Conservation (phyloP, 345 rosid genomes). For the Eucalyptus polyanthemos region DNA sequence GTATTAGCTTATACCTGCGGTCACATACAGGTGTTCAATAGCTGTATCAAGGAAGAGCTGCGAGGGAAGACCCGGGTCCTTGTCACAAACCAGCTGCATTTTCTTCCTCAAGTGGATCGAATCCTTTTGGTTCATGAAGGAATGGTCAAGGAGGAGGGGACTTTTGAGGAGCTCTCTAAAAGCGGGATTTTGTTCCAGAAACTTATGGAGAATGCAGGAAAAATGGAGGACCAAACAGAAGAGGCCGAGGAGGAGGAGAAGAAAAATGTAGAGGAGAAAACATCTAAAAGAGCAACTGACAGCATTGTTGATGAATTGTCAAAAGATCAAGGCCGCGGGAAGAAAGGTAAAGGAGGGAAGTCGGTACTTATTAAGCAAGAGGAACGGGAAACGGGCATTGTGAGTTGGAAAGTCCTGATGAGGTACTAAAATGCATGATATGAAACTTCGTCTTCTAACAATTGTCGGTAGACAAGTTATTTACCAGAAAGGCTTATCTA, state of each 20-base stretch:
- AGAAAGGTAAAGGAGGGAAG: constrained; percentile 46
- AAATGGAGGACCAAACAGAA: constrained; percentile 64
- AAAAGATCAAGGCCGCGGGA: constrained; percentile 6
- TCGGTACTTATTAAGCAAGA: constrained; percentile 84
- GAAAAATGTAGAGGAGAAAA: constrained; percentile 6
- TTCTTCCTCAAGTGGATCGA: constrained; percentile 85
- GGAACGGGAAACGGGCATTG: constrained; percentile 91
- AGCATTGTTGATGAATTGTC: constrained; percentile 1
- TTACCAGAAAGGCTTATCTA: not conserved
- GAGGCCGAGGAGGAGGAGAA: constrained; percentile 13
- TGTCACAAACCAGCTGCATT: constrained; percentile 93
- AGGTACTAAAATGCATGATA: constrained; percentile 30
- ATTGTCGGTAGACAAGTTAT: not conserved
- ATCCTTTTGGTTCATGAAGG: constrained; percentile 71
- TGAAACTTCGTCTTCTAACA: not conserved
- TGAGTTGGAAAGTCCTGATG: constrained; percentile 72
- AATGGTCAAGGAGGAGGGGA: constrained; percentile 77
- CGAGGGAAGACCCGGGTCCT: constrained; percentile 76
- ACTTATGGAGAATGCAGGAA: constrained; percentile 95
- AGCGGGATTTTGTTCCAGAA: constrained; percentile 63
- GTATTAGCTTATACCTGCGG: not conserved
- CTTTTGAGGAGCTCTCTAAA: constrained; percentile 72
- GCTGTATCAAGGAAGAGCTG: constrained; percentile 75
- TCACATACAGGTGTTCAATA: constrained; percentile 69
- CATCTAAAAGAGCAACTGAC: constrained; percentile 24